These are phyloP conservation scores for Dictyostelium citrinum DNA, from an alignment of 78 protist species.

Conservation along the genomic window DNA sequence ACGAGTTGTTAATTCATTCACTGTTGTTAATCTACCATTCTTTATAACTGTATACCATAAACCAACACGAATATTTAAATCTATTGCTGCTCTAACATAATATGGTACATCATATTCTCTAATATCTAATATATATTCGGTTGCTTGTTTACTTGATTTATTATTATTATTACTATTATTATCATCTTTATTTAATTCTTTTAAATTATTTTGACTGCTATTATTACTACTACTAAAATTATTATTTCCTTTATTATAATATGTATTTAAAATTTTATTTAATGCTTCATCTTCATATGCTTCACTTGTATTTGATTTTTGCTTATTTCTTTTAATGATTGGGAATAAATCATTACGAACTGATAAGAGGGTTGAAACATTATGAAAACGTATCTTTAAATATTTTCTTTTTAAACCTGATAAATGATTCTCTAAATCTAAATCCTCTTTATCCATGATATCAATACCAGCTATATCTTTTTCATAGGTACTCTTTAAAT, in stretches of 20 bases:
- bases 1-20: background rate
- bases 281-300: constrained; percentile 52
- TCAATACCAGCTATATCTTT: constrained; percentile 57
- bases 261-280: background rate
- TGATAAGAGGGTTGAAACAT: constrained; percentile 69
- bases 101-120: constrained; percentile 99
- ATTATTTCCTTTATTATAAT: background rate
- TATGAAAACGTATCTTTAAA: constrained; percentile 86
- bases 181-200: background rate
- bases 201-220: too few relatives aligned
- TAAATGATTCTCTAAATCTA: constrained; percentile 93
- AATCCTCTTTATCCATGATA: constrained; percentile 86
- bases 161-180: background rate
- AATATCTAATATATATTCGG: constrained; percentile 78
- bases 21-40: background rate
- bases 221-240: background rate
- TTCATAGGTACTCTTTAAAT: constrained; percentile 64
- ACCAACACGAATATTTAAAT: constrained; percentile 80
- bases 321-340: background rate
- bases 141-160: background rate
- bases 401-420: constrained; percentile 81
- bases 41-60: constrained; percentile 83
- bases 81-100: constrained; percentile 95
- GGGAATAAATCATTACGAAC: constrained; percentile 75
- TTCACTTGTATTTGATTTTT: constrained; percentile 19